Conservation (phyloP, 2,329 filamentous ascomycete genomes). For the Exserohilum turcica region DNA sequence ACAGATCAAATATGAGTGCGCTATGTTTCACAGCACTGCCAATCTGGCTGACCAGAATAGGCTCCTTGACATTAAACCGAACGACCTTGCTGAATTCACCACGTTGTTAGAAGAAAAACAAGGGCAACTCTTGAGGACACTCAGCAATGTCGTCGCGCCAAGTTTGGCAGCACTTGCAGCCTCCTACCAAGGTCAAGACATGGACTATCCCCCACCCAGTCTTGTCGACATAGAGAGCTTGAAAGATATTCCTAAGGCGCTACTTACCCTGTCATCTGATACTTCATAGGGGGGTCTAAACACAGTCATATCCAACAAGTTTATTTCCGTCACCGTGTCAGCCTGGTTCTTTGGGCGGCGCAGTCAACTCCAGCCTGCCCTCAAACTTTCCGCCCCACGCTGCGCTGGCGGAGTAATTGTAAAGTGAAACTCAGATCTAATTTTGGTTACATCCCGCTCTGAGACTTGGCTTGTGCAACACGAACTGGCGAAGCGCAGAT, state of each 20-base stretch:
- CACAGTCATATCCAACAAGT: background rate
- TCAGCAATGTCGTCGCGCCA: background rate
- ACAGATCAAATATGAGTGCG: constrained; percentile 7
- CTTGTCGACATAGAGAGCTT: background rate
- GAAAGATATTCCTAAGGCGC: background rate
- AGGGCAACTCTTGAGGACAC: background rate
- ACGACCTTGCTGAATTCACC: background rate
- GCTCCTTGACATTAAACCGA: background rate
- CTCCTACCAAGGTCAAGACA: background rate
- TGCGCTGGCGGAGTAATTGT: too few relatives aligned
- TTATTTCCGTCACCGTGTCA: background rate
- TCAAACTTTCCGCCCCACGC: too few relatives aligned
- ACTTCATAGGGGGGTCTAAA: background rate
- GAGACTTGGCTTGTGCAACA: too few relatives aligned
- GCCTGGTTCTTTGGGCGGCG: too few relatives aligned
- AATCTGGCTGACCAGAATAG: background rate
- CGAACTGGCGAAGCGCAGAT: too few relatives aligned
- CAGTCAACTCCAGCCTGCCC: too few relatives aligned
- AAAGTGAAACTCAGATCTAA: too few relatives aligned
- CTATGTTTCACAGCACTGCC: background rate
- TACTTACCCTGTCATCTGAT: background rate
- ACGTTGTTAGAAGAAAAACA: background rate
- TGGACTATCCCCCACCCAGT: background rate
- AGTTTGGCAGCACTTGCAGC: background rate
- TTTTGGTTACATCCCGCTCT: too few relatives aligned